Conservation (phyloP, 2,329 filamentous ascomycete genomes). For the Xylaria polymorpha region DNA sequence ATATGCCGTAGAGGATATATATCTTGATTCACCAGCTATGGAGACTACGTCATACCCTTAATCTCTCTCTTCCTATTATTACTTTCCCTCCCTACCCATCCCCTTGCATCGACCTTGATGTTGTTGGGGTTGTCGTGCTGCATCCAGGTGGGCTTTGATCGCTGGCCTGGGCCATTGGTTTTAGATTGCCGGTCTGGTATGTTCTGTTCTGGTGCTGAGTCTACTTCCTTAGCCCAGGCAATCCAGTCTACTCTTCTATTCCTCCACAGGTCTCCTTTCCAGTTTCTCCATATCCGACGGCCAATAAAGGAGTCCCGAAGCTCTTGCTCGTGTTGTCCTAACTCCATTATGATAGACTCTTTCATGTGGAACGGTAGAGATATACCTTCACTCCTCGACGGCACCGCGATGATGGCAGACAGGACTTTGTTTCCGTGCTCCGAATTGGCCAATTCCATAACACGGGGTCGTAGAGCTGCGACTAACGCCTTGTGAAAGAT, state of each 20-base stretch:
- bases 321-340: slow-evolving; percentile 61
- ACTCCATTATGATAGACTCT: slow-evolving; percentile 63
- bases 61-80: slow-evolving; percentile 21
- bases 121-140: slow-evolving; percentile 33
- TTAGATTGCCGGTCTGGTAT: slow-evolving; percentile 31
- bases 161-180: slow-evolving; percentile 22
- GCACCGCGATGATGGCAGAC: slow-evolving; percentile 61
- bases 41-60: slow-evolving; percentile 15
- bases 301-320: slow-evolving; percentile 67
- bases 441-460: slow-evolving; percentile 60
- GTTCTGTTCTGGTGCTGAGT: slow-evolving; percentile 44
- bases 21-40: slow-evolving; percentile 13
- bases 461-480: slow-evolving; percentile 59
- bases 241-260: slow-evolving; percentile 66
- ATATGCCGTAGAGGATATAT: background rate
- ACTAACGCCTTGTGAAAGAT: slow-evolving; percentile 68
- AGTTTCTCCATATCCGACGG: slow-evolving; percentile 66
- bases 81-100: slow-evolving; percentile 26
- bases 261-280: slow-evolving; percentile 69
- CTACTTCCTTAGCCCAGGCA: slow-evolving; percentile 65
- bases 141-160: slow-evolving; percentile 23
- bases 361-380: slow-evolving; percentile 69
- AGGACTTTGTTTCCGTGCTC: slow-evolving; percentile 65
- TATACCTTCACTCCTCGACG: slow-evolving; percentile 61
- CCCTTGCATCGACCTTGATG: slow-evolving; percentile 24